Evolutionary conservation across 805 yeast species (phyloP), one percentile per base, ranked within the genome.

Genomic region (Kazachstania taianensis): DNA sequence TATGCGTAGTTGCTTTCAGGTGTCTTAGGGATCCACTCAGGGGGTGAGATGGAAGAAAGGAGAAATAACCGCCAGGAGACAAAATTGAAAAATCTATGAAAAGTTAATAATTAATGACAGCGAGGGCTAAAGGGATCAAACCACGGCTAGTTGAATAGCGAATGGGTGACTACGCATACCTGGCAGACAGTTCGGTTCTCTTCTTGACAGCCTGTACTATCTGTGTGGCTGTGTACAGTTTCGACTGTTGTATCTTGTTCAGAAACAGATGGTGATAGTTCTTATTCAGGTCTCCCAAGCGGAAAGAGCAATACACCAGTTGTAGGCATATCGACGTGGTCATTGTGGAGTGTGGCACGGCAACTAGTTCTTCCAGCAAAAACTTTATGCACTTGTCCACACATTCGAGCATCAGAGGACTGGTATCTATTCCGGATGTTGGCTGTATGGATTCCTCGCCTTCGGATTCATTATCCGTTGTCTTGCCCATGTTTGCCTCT

Each of bases 281-380:
- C 20, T 33, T 37, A 28, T 57, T 58, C 8, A 52, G 40, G 27
- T 57, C 62, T 5, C 81, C 77, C 35, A 89, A 64, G 25, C 94
- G 78, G 52, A 81, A 85, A n/a, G 94, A 80, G 45, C 95, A 83
- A 59, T 87, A 89, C 1, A 84, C 76, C 26, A 87, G 59, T 58
- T 89, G 98, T 23, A 89, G 61, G 44, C 87, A 72, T 16, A 86
- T 62, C 1, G 89, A 81, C 38, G 81, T 81, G 22, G 67, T 67
- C 7, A 70, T 55, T 10, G 32, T 22, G 5, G 15, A 35, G 2
- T 19, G n/a, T 15, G 37, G 23, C 4, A 26, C 35, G 2, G 28
- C 13, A n/a, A 29, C 25, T 2, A 49, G 35, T 22, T 52, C 51
- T 5, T 52, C n/a, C 54, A 53, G 23, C 55, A 63, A 12, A 45